Evolutionary conservation across 768 basidiomycete species (phyloP), one percentile per base, ranked within the genome.

Genomic region (Pulveroboletus frians): DNA sequence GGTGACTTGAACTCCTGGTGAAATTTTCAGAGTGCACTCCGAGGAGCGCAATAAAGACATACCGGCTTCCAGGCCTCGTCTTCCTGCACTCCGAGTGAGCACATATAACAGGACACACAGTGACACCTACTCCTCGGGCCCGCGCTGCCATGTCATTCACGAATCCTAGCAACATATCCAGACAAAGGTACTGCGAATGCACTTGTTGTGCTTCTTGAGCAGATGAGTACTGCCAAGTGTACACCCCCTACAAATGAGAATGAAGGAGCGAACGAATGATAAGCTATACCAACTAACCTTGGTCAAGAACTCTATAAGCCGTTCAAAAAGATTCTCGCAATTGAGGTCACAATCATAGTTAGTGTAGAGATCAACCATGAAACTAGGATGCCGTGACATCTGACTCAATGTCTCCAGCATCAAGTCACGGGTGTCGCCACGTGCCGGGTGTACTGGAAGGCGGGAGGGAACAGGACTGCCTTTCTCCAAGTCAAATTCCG

Each of bases 321-420:
- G 76, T 64, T 98, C 94, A 58, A 94, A 95, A 48, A 98, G 69
- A 65, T 98, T 95, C 71, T 98, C 96, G 66, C 91, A 92, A 61
- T 97, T 95, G 55, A 88, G 83, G 61, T 96, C 92, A 61, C 93
- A 97, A 64, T 99, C 96, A 67, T 97, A 99, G 66, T 98, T 99
- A 47, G 83, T 78, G 72, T 92, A 99, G 13, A 96, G 73, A 60
- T 98, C 92, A 39, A 95, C 90, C 88, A 96, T 92, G 72, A 95
- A 94, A 62, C 85, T 89, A 2, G 89, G 81, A 58, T 88, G 83
- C 3, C 86, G 76, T 14, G 89, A 85, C 38, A 94, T 79, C 46
- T 89, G 85, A 46, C 78, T 79, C 21, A 98, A 71, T 5, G 88
- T 88, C 67, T 97, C 95, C 50, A 99, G 72, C 60, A 98, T 83